A percentile compares a stretch with the other conserved stretches of the same genome.
Evolutionary conservation across 306 rosid species (phyloP).

Genomic region (Lathyrus sativus): DNA sequence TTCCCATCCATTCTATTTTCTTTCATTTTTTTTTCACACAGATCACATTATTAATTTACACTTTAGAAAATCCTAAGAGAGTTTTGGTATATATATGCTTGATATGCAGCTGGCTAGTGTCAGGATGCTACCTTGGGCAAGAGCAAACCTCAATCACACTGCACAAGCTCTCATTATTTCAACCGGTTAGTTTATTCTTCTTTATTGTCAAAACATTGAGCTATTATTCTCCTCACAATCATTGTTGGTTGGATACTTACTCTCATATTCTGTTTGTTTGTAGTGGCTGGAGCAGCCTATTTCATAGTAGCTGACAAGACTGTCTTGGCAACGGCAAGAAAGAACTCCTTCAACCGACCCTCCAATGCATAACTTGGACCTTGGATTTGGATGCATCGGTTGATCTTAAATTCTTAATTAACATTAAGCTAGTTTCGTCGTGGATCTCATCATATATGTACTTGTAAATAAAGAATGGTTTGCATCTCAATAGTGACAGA

Average conservation of each 20-base stretch:
- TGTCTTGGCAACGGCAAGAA: conserved; percentile 87
- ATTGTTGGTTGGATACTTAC: conserved; percentile 16
- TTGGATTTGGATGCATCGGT: conserved; percentile 15
- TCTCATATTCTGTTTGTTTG: conserved; percentile 35
- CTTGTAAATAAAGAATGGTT: conserved; percentile 29
- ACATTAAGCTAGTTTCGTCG: neutral
- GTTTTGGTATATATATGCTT: neutral
- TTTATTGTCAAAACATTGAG: neutral
- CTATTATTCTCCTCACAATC: neutral
- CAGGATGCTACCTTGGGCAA: conserved; percentile 98
- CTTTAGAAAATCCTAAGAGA: neutral
- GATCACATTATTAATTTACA: neutral
- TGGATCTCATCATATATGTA: conserved; percentile 28
- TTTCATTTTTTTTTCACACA: neutral
- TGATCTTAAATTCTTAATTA: neutral
- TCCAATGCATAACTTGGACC: conserved; percentile 35
- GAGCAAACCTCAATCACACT: conserved; percentile 80
- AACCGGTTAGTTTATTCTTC: conserved; percentile 56
- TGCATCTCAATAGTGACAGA: conserved; percentile 36
- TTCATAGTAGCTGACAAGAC: conserved; percentile 99
- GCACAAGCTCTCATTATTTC: conserved; percentile 99
- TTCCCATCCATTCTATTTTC: conserved; percentile 16
- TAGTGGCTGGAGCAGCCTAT: conserved; percentile 98
- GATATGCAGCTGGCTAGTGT: conserved; percentile 83
- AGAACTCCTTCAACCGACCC: conserved; percentile 71